Evolutionary conservation across 257 asterid species (phyloP).

Genomic region (Ligustrum vulgare): DNA sequence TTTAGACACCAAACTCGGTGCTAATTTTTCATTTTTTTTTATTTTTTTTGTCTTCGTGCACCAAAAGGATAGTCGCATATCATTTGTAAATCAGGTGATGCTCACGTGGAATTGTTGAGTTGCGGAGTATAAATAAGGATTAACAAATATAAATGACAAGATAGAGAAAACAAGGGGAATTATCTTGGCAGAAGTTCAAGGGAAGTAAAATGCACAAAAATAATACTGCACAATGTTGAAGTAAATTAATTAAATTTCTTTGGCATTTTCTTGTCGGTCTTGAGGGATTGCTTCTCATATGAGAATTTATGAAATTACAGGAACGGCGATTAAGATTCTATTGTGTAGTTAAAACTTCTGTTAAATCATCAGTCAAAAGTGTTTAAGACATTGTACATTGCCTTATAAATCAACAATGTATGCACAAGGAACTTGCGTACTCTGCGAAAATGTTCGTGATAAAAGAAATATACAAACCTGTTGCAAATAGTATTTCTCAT

Average conservation of each 20-base stretch:
- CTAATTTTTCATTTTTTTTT: too few species aligned
- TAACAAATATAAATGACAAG: too few species aligned
- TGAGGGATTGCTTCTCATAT: not conserved
- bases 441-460: not conserved
- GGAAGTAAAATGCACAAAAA: not conserved
- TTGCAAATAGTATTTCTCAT: slow-evolving; percentile 82
- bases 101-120: too few species aligned
- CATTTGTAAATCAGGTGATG: too few species aligned
- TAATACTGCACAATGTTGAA: not conserved
- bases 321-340: not conserved
- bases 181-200: too few species aligned
- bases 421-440: not conserved
- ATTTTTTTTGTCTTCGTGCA: too few species aligned
- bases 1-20: too few species aligned
- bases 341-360: not conserved
- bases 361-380: not conserved
- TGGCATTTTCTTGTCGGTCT: not conserved
- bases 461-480: slow-evolving; percentile 52
- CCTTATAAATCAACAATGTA: not conserved
- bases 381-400: not conserved
- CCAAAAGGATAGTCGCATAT: too few species aligned
- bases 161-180: too few species aligned
- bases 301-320: not conserved
- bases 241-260: not conserved
- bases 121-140: too few species aligned